These are phyloP conservation scores for Pontederia crassipes DNA, from an alignment of 176 grass and related monocot genomes.

Conservation along the genomic window DNA sequence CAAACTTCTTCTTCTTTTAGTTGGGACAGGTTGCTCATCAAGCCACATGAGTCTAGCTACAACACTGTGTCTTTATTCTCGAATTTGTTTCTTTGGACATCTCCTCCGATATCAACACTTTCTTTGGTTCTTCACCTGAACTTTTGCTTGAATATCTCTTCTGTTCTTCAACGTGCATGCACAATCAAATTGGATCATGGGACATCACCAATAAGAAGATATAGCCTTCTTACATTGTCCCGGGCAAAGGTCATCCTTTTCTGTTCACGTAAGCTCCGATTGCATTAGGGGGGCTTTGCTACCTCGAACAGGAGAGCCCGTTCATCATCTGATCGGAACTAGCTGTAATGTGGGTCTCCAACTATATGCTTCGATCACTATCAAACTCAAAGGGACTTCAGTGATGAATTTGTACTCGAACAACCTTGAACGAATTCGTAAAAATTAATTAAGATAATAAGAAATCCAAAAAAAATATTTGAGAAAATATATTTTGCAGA, in stretches of 20 bases:
- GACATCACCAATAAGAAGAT: neutral
- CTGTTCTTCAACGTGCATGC: neutral
- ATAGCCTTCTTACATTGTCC: neutral
- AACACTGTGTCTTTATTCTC: slow-evolving; percentile 59
- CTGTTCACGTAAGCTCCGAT: neutral
- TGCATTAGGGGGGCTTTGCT: neutral
- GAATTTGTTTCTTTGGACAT: slow-evolving; percentile 42
- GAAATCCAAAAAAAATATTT: too few species aligned
- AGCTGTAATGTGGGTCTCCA: too few species aligned
- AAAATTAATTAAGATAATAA: too few species aligned
- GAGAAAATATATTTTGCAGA: too few species aligned
- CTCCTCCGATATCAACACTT: slow-evolving; percentile 41
- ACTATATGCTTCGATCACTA: too few species aligned
- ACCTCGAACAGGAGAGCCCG: neutral
- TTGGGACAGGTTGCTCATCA: slow-evolving; percentile 45
- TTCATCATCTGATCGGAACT: too few species aligned
- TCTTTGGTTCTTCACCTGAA: slow-evolving; percentile 37
- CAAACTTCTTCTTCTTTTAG: slow-evolving; percentile 24
- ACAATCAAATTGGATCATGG: neutral
- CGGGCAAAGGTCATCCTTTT: neutral
- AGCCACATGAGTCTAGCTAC: slow-evolving; percentile 93
- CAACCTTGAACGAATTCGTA: too few species aligned
- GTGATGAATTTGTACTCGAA: too few species aligned
- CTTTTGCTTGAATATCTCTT: slow-evolving; percentile 30
- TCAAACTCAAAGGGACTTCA: too few species aligned